Evolutionary conservation across 257 asterid genomes (phyloP).

Genomic region (Capsicum chinense): DNA sequence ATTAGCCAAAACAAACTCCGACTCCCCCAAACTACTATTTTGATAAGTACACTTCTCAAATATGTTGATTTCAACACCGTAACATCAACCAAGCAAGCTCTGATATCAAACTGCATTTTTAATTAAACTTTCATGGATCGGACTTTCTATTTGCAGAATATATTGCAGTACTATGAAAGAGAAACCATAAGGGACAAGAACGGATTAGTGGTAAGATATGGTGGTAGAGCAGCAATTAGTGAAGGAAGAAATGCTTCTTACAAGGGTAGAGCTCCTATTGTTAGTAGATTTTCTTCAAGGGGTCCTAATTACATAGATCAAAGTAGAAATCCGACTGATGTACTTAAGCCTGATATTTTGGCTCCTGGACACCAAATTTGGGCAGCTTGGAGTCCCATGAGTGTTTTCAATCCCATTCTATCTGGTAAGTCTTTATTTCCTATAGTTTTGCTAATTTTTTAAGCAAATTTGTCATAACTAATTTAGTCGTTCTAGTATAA

Average conservation of each 20-base stretch:
- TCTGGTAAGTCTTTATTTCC: conserved; percentile 50
- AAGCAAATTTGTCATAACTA: not conserved
- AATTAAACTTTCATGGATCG: not conserved
- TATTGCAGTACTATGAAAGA: conserved; percentile 62
- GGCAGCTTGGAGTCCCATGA: conserved; percentile 99
- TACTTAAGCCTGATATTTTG: conserved; percentile 87
- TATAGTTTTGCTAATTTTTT: no score
- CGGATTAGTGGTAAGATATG: conserved; percentile 51
- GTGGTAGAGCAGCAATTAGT: conserved; percentile 77
- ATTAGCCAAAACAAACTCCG: not conserved
- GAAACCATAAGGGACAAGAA: conserved; percentile 56
- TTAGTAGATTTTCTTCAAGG: conserved; percentile 90
- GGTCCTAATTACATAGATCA: conserved; percentile 80
- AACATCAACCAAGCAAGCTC: not conserved
- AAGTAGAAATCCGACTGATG: conserved; percentile 65
- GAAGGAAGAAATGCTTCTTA: conserved; percentile 84
- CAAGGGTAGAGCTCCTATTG: conserved; percentile 70
- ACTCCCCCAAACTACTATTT: not conserved
- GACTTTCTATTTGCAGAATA: conserved; percentile 42
- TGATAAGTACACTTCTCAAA: not conserved
- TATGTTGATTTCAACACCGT: not conserved
- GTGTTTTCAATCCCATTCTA: conserved; percentile 63
- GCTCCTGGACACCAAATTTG: conserved; percentile 97
- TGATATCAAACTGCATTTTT: not conserved
- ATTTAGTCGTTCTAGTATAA: not conserved